Conservation (phyloP, 164 flowering plant species). For the Magnolia kwangsiensis region DNA sequence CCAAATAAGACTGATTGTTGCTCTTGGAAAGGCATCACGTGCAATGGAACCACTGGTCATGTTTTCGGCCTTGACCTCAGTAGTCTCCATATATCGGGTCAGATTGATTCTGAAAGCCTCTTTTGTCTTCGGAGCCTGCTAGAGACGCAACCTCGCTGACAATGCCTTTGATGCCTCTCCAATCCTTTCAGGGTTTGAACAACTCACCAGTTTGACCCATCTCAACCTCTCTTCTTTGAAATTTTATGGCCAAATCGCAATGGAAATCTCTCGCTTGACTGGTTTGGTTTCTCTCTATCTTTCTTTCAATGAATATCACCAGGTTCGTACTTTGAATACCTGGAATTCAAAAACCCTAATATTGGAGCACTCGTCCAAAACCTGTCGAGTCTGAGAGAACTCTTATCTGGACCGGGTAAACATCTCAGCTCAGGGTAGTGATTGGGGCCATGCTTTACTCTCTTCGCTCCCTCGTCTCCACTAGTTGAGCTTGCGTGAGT, state of each 20-base stretch:
- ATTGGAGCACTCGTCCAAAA: too few species aligned
- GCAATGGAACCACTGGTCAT: background rate
- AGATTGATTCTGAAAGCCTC: background rate
- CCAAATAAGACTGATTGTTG: background rate
- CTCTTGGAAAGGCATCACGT: background rate
- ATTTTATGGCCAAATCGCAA: conserved; percentile 32
- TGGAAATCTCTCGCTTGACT: conserved; percentile 23
- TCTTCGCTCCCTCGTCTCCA: background rate
- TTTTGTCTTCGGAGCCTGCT: background rate
- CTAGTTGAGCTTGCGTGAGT: background rate
- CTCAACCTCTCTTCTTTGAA: conserved; percentile 41
- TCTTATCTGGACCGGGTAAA: background rate
- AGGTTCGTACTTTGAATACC: too few species aligned
- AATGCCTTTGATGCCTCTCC: background rate
- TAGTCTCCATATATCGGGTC: conserved; percentile 18
- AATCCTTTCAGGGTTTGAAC: background rate
- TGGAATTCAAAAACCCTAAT: too few species aligned
- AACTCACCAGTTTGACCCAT: conserved; percentile 15
- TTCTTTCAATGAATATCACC: background rate
- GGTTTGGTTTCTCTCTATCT: conserved; percentile 20
- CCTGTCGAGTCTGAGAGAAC: background rate
- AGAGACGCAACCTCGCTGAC: background rate
- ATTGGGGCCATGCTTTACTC: background rate
- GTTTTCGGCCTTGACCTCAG: conserved; percentile 35
- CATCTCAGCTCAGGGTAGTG: background rate